Evolutionary conservation across 768 basidiomycete species (phyloP), one percentile per base, ranked within the genome.

Genomic region (Psilocybe tampanensis): DNA sequence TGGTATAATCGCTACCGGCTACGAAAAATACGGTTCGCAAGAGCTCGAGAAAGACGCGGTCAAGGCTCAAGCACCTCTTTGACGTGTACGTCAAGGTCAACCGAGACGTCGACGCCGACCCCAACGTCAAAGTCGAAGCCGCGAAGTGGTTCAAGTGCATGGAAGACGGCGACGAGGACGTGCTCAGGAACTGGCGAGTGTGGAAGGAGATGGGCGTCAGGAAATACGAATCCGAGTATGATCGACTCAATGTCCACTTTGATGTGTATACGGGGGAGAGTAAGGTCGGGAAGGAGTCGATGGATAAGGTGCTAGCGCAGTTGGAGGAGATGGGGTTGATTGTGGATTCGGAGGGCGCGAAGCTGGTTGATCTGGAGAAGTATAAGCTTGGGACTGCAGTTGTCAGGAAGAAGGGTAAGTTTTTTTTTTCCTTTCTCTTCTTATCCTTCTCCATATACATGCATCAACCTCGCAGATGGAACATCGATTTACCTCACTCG

Each of bases 31-130:
- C 64, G 97, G 96, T 8, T 88, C 86, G 2, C 83, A 90, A 60
- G 86, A 86, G 63, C 84, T 99, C 9, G 82, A 90, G 69, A 81
- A 82, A 61, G 90, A 99, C 68, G 86, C 96, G 1, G 97, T 99
- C 74, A n/a, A n/a, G n/a, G n/a, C n/a, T n/a, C n/a, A 94, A 94
- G 66, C 96, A 99, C 68, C 80, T 98, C 3, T 94, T 91, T 69
- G 85, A 96, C 29, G 85, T 99, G 47, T 99, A 99, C 70, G 94
- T 98, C 72, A 87, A 93, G 73, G 88, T 98, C 63, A 95, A 90
- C 81, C 84, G 84, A 56, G 96, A 95, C 47, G 90, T 89, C 2
- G 88, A 89, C 13, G 63, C 74, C 0, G 86, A 92, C 64, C 85
- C 89, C 0, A 69, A 77, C 22, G 90, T 92, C 69, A 93, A 89